A percentile compares a stretch with the other conserved stretches of the same genome.
These are phyloP conservation scores for Hamiltosporidium tvaerminnensis DNA, from an alignment of 371 early-diverging fungal genomes.

Conservation along the genomic window DNA sequence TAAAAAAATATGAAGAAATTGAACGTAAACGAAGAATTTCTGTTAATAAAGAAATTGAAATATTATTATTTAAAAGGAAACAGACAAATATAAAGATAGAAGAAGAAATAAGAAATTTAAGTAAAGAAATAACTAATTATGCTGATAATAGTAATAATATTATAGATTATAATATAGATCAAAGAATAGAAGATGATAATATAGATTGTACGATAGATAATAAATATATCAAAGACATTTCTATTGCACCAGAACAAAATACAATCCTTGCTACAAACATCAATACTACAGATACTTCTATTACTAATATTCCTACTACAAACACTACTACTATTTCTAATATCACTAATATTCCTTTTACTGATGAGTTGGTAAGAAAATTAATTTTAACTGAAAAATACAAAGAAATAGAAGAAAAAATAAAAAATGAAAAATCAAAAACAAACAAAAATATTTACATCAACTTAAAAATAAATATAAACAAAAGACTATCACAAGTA, in stretches of 20 bases:
- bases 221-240: too few relatives aligned
- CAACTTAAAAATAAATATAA: conserved; percentile 27
- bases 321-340: too few relatives aligned
- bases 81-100: conserved; percentile 6
- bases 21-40: conserved; percentile 6
- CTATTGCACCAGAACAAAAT: too few relatives aligned
- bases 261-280: too few relatives aligned
- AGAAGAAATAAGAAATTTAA: conserved; percentile 6
- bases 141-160: neutral
- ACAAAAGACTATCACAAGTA: conserved; percentile 42
- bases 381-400: conserved; percentile 1
- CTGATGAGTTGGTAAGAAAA: conserved; percentile 6
- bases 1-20: conserved; percentile 7
- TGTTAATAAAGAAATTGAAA: conserved; percentile 3
- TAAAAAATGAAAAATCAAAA: too few relatives aligned
- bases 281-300: too few relatives aligned
- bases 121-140: neutral
- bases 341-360: conserved; percentile 9
- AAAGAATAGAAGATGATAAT: neutral
- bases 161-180: neutral
- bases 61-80: conserved; percentile 6
- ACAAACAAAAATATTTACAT: neutral
- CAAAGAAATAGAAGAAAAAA: conserved; percentile 7
- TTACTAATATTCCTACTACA: too few relatives aligned
- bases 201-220: neutral